These are phyloP conservation scores for Solanum paucissectum DNA, from an alignment of 257 asterid species.

Conservation along the genomic window DNA sequence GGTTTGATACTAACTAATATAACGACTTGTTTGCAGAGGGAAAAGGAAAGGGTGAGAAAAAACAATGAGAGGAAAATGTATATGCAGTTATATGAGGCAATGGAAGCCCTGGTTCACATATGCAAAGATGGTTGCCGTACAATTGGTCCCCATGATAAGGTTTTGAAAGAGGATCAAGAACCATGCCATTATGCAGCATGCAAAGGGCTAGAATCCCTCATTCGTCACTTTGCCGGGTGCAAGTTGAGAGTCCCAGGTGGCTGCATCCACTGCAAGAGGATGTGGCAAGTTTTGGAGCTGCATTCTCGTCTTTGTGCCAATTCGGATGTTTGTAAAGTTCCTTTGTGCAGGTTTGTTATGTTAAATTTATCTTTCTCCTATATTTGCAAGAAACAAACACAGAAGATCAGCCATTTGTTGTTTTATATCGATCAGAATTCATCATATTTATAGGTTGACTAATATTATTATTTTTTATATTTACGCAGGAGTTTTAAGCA, in stretches of 20 bases:
- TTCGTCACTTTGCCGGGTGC: constrained; percentile 77
- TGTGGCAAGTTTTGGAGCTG: constrained; percentile 77
- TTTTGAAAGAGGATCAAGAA: constrained; percentile 22
- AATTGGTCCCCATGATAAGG: constrained; percentile 67
- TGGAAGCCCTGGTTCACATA: constrained; percentile 90
- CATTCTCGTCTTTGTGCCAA: constrained; percentile 74
- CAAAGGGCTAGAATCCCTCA: constrained; percentile 52
- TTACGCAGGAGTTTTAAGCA: constrained; percentile 39
- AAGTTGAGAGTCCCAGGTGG: constrained; percentile 61
- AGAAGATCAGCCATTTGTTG: neutral
- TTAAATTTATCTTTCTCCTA: neutral
- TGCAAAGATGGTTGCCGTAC: constrained; percentile 80
- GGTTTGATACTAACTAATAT: neutral
- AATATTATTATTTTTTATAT: neutral
- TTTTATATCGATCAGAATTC: neutral
- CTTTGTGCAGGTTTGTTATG: constrained; percentile 56
- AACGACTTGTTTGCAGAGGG: constrained; percentile 22
- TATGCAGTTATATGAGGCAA: constrained; percentile 63
- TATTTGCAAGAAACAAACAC: neutral
- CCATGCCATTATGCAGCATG: constrained; percentile 67
- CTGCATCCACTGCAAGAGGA: constrained; percentile 76
- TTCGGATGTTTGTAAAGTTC: constrained; percentile 52
- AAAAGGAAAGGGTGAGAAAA: constrained; percentile 43
- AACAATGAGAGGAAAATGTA: constrained; percentile 38
- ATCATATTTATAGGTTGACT: neutral